A percentile compares a stretch with the other conserved stretches of the same genome.
Evolutionary conservation across 192 early-diverging fungal genomes (phyloP).

Genomic region (Linnemannia schmuckeri): DNA sequence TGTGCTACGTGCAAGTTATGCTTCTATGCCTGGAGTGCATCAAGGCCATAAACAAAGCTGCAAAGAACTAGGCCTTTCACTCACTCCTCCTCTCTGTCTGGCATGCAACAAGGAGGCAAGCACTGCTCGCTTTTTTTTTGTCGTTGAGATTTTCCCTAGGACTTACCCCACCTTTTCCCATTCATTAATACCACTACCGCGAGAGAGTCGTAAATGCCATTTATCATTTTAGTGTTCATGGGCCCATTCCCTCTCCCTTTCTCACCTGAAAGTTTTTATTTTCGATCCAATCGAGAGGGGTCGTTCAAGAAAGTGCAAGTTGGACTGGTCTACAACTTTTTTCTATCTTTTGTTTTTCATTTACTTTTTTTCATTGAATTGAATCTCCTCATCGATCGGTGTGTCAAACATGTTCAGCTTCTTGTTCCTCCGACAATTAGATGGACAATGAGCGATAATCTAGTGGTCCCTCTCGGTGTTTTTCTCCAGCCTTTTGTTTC

Average conservation of each 20-base stretch:
- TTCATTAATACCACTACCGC: not conserved
- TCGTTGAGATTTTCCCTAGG: not conserved
- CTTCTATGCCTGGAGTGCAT: not conserved
- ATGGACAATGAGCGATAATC: not conserved
- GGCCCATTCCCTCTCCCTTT: not conserved
- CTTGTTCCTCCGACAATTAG: conserved; percentile 4
- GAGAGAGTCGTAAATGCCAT: not conserved
- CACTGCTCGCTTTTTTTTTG: not conserved
- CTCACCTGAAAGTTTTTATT: not conserved
- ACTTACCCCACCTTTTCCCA: not conserved
- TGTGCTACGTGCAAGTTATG: not conserved
- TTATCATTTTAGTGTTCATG: not conserved
- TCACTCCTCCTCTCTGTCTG: no score
- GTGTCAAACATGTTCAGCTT: no score
- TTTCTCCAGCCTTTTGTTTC: not conserved
- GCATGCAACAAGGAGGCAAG: not conserved
- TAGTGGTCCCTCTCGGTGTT: not conserved
- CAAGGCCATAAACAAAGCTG: not conserved
- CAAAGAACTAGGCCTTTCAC: not conserved
- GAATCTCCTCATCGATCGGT: not conserved
- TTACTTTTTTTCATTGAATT: not conserved
- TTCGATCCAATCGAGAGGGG: not conserved
- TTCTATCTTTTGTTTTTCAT: not conserved
- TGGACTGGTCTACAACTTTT: not conserved
- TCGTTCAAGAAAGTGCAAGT: not conserved